phyloP scores from a whole-genome alignment of 768 basidiomycete genomes.

The Lyophyllum decastes region DNA sequence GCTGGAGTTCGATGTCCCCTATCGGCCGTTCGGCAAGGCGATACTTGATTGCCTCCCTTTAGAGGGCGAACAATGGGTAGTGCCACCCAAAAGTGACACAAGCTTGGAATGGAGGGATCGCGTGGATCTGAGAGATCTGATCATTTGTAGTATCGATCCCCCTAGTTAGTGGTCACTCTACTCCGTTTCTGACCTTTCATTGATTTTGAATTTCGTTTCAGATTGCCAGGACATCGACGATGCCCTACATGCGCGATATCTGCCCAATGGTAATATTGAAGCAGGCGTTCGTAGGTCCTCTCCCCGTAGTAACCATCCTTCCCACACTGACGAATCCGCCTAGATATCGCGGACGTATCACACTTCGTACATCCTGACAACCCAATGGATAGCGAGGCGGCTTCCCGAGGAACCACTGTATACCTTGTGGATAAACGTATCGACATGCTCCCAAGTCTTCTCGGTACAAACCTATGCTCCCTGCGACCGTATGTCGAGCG shows the following conservation, averaged over 20 bases:
- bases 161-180: constrained; percentile 53
- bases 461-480: constrained; percentile 96
- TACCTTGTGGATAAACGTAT: constrained; percentile 98
- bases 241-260: constrained; percentile 83
- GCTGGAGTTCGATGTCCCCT: constrained; percentile 94
- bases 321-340: background rate
- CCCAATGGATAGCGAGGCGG: constrained; percentile 95
- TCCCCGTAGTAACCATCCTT: background rate
- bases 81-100: constrained; percentile 67
- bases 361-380: constrained; percentile 93
- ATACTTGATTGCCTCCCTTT: constrained; percentile 87
- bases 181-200: background rate
- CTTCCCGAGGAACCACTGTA: constrained; percentile 94
- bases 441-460: constrained; percentile 92
- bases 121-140: constrained; percentile 81
- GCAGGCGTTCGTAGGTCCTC: constrained; percentile 91
- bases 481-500: constrained; percentile 91
- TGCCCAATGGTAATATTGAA: constrained; percentile 94
- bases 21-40: constrained; percentile 94
- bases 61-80: constrained; percentile 92
- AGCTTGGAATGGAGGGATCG: constrained; percentile 71
- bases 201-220: constrained; percentile 25
- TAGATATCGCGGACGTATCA: constrained; percentile 98
- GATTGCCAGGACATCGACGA: constrained; percentile 99
- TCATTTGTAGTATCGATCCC: constrained; percentile 97